phyloP scores from a whole-genome alignment of 768 basidiomycete species.

The Clavulina sp. region DNA sequence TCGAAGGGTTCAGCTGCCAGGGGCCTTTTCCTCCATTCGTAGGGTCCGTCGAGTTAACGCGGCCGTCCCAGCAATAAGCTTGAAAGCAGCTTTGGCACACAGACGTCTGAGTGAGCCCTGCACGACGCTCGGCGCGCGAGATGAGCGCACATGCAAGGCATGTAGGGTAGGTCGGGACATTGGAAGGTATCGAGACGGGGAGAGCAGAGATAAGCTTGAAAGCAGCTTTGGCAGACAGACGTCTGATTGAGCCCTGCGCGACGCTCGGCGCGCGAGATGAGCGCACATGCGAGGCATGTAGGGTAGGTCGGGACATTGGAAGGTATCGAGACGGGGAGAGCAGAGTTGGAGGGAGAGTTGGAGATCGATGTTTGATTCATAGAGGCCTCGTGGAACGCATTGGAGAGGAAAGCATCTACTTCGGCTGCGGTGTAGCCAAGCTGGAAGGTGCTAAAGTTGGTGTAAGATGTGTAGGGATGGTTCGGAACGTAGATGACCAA shows the following conservation, averaged over 20 bases:
- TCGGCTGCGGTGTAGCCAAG: background rate
- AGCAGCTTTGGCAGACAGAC: too few relatives aligned
- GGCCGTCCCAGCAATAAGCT: background rate
- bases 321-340: too few relatives aligned
- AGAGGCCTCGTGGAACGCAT: background rate
- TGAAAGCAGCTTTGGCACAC: background rate
- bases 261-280: too few relatives aligned
- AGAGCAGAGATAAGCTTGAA: too few relatives aligned
- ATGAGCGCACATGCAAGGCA: background rate
- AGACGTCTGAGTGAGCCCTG: background rate
- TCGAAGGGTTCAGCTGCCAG: background rate
- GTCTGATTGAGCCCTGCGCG: too few relatives aligned
- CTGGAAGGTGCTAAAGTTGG: background rate
- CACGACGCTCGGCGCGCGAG: background rate
- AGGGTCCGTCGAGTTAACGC: background rate
- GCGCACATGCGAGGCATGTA: too few relatives aligned
- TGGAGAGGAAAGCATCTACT: background rate
- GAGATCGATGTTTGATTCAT: background rate
- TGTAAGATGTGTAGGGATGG: conserved; percentile 1
- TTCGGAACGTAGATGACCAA: background rate
- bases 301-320: too few relatives aligned
- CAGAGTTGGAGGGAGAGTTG: too few relatives aligned
- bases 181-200: too few relatives aligned
- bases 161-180: background rate
- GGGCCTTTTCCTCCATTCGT: too few relatives aligned